These are phyloP conservation scores for Albizia julibrissin DNA, from an alignment of 306 rosid species.

Conservation along the genomic window DNA sequence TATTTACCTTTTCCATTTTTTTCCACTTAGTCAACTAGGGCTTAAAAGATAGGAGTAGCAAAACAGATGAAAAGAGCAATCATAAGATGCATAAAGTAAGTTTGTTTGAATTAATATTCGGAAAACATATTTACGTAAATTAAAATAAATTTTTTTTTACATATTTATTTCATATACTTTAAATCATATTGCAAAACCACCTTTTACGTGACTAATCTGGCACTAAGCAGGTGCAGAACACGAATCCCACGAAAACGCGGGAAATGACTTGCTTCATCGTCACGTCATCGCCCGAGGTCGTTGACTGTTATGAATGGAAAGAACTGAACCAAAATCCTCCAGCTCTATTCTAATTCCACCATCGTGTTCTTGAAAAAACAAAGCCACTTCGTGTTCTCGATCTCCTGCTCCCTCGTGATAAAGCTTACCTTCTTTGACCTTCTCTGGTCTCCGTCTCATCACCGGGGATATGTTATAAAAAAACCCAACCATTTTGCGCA, in stretches of 20 bases:
- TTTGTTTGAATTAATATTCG: too few relatives aligned
- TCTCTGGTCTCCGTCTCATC: background rate
- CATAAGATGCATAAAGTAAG: too few relatives aligned
- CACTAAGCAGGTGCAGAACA: background rate
- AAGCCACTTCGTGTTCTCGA: background rate
- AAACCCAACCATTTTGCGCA: background rate
- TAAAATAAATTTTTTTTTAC: too few relatives aligned
- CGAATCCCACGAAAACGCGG: background rate
- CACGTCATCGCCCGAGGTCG: background rate
- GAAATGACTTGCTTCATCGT: background rate
- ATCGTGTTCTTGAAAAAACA: background rate
- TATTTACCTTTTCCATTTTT: too few relatives aligned
- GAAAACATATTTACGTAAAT: too few relatives aligned
- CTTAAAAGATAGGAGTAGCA: too few relatives aligned
- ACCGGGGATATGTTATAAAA: background rate
- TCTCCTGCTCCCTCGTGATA: background rate
- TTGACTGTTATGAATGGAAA: background rate
- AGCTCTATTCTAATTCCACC: background rate
- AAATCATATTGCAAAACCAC: too few relatives aligned
- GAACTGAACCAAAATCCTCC: background rate
- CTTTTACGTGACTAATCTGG: too few relatives aligned
- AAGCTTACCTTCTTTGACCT: background rate
- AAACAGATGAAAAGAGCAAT: too few relatives aligned
- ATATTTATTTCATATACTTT: too few relatives aligned
- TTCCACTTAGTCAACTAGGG: too few relatives aligned